A percentile compares a stretch with the other conserved stretches of the same genome.
Evolutionary conservation across 495 filamentous ascomycete species (phyloP).

Genomic region (Aspergillus cavernicola): DNA sequence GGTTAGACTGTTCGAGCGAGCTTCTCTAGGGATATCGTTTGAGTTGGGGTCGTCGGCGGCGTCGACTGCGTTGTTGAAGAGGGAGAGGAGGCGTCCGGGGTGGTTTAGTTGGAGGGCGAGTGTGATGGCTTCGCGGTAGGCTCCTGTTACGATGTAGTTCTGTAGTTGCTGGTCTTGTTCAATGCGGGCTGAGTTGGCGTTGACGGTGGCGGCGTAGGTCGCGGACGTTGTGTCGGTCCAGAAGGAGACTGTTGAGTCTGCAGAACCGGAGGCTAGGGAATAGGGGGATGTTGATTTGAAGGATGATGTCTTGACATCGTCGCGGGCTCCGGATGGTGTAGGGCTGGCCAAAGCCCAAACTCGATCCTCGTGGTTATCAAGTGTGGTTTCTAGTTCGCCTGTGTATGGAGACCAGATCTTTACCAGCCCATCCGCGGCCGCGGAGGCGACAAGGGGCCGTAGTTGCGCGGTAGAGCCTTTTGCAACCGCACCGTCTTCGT

Average conservation of each 20-base stretch:
- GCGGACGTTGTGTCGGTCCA: conserved; percentile 90
- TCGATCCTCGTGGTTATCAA: conserved; percentile 94
- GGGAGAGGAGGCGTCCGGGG: conserved; percentile 73
- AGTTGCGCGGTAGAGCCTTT: conserved; percentile 27
- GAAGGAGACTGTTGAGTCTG: conserved; percentile 86
- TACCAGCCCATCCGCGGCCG: conserved; percentile 92
- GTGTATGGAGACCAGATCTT: conserved; percentile 85
- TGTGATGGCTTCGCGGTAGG: conserved; percentile 88
- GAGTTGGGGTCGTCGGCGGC: conserved; percentile 42
- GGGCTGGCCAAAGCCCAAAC: conserved; percentile 84
- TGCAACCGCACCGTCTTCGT: conserved; percentile 30
- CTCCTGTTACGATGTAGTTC: conserved; percentile 81
- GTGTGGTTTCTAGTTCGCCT: conserved; percentile 79
- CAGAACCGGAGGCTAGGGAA: conserved; percentile 81
- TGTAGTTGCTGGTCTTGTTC: conserved; percentile 90
- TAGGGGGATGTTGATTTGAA: conserved; percentile 38
- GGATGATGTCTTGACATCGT: conserved; percentile 32
- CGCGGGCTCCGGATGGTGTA: conserved; percentile 43
- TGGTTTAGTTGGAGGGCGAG: conserved; percentile 91
- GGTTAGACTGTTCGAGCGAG: conserved; percentile 46
- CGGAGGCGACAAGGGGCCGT: conserved; percentile 67
- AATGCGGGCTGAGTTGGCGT: conserved; percentile 70
- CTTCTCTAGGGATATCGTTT: conserved; percentile 20
- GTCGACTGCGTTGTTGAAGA: conserved; percentile 78
- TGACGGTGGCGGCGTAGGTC: conserved; percentile 65